Base-by-base conservation (phyloP, 139 green algal genomes). In the Chlamydomonas schloesseri region DNA sequence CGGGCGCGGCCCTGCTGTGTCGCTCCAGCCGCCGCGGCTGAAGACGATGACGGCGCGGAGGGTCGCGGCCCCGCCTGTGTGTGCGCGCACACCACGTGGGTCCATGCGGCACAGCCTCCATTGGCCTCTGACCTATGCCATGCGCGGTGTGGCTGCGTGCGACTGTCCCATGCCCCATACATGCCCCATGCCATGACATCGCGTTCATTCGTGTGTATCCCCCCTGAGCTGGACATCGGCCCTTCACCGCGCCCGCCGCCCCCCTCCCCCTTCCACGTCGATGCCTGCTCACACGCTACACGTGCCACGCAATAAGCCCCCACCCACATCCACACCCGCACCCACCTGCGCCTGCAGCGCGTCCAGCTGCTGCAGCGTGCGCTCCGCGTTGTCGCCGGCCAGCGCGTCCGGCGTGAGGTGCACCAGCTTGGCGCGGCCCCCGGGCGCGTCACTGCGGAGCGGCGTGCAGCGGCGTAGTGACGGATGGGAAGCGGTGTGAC, bases 301-400 rank as follows among this genome's bases (percentile, higher is more conserved):
- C 28, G 17, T 65, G 57, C 14, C 17, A 8, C 60, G 23, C 28
- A n/a, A 31, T n/a, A 23, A 8, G 17, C 2, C 24, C 8, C 60
- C 55, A 17, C 55, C 20, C 55, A 4, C 20, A 8, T 2, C 55
- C 55, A 23, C 18, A 23, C 20, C 10, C 55, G 18, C 20, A 11
- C 55, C 55, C 55, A 62, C 55, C 20, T 67, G 60, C 8, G 21
- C 28, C 78, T 84, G 78, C 78, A 84, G 42, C 17, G 20, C 9
- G n/a, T 84, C 78, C n/a, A 74, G 64, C 29, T 84, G 42, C 46
- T 60, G 42, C 29, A 84, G 46, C 29, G 62, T 84, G 21, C 24
- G 8, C 46, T 84, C 78, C 5, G 62, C 78, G 15, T 75, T 74
- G 31, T 23, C 78, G 2, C 29, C 29, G 6, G 78, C 42, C 37